Conservation (phyloP, 2,329 filamentous ascomycete species). For the Phyllosticta capitalensis region DNA sequence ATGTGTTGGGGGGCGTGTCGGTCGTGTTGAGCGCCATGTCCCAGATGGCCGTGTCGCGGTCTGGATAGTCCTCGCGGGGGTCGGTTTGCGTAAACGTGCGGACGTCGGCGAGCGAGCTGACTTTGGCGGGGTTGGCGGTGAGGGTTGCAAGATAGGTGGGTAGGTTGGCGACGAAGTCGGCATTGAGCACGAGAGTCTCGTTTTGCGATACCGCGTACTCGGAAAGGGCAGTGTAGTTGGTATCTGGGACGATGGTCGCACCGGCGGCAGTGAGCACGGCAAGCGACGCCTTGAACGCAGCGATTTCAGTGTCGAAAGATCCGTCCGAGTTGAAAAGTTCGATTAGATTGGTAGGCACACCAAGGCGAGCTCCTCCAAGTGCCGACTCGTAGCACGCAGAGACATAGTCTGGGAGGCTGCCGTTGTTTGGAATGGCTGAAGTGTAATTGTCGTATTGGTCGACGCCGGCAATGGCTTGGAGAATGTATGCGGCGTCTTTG, state of each 20-base stretch:
- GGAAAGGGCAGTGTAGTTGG: conserved; percentile 48
- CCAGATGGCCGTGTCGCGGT: conserved; percentile 50
- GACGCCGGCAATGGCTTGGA: conserved; percentile 49
- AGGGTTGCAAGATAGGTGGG: conserved; percentile 47
- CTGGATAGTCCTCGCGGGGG: conserved; percentile 49
- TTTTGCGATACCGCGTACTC: conserved; percentile 33
- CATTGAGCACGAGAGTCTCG: conserved; percentile 40
- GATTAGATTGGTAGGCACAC: conserved; percentile 53
- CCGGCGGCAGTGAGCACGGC: conserved; percentile 45
- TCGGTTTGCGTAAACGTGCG: conserved; percentile 46
- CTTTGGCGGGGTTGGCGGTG: conserved; percentile 46
- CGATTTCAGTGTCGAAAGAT: conserved; percentile 27
- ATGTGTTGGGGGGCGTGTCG: conserved; percentile 45
- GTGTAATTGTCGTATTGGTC: conserved; percentile 50
- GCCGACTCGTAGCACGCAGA: conserved; percentile 45
- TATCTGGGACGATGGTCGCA: conserved; percentile 49
- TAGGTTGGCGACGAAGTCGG: conserved; percentile 52
- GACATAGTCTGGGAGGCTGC: conserved; percentile 50
- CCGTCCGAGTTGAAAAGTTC: conserved; percentile 20
- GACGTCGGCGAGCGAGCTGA: conserved; percentile 44
- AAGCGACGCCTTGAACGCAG: conserved; percentile 49
- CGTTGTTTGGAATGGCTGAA: conserved; percentile 42
- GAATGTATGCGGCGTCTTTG: conserved; percentile 47
- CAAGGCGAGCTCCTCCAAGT: conserved; percentile 51
- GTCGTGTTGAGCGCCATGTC: conserved; percentile 40